Evolutionary conservation across 768 basidiomycete species (phyloP).

Genomic region (Naematelia encephala): DNA sequence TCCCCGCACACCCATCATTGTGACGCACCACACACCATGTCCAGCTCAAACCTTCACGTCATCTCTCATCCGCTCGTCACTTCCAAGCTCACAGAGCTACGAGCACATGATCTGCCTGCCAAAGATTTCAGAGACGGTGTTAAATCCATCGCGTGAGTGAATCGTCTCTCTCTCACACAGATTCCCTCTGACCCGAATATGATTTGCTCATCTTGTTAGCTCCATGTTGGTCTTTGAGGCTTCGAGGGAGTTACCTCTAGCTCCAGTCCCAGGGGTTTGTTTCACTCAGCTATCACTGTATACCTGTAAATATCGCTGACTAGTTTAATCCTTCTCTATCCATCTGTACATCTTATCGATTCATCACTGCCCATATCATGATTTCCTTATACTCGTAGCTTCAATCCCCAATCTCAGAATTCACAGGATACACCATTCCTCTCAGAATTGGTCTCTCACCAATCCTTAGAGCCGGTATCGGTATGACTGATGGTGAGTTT

Average conservation of each 20-base stretch:
- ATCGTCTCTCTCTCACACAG: slow-evolving; percentile 10
- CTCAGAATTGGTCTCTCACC: slow-evolving; percentile 80
- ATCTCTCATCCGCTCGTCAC: slow-evolving; percentile 37
- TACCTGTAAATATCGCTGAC: no score
- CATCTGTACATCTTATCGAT: no score
- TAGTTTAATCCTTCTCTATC: no score
- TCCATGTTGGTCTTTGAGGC: slow-evolving; percentile 44
- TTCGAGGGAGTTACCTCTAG: slow-evolving; percentile 25
- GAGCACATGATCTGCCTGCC: slow-evolving; percentile 41
- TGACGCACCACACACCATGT: slow-evolving; percentile 3
- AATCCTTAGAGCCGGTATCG: slow-evolving; percentile 86
- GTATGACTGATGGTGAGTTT: slow-evolving; percentile 68
- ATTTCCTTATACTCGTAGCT: slow-evolving; percentile 16
- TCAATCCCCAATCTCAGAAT: slow-evolving; percentile 72
- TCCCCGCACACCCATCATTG: no score
- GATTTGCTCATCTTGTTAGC: slow-evolving; percentile 7
- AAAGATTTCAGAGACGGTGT: slow-evolving; percentile 44
- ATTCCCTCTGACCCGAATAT: slow-evolving; percentile 4
- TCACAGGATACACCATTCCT: slow-evolving; percentile 71
- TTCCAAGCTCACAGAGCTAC: slow-evolving; percentile 40
- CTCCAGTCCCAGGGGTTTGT: slow-evolving; percentile 27
- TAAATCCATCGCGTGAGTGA: slow-evolving; percentile 34
- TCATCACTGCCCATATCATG: no score
- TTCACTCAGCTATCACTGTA: no score
- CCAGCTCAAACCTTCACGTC: slow-evolving; percentile 26